Percentiles rank a stretch among this genome's conserved stretches.
Conservation (phyloP, 192 early-diverging fungal genomes). For the Diversispora epigaea region DNA sequence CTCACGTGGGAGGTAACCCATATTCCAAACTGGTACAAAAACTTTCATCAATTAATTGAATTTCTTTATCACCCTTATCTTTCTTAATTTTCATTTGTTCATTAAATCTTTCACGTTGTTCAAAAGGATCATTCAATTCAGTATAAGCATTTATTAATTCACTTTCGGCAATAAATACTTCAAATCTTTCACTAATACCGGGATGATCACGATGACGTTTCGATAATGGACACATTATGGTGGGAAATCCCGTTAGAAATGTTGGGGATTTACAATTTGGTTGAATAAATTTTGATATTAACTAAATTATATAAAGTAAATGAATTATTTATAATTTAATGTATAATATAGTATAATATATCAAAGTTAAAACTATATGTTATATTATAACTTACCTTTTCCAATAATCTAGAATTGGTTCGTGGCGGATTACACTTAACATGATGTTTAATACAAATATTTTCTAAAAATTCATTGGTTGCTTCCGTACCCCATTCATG, state of each 20-base stretch:
- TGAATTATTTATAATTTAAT: background rate
- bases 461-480: conserved; percentile 85
- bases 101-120: conserved; percentile 96
- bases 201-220: conserved; percentile 89
- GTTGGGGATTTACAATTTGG: conserved; percentile 79
- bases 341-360: background rate
- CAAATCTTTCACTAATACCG: conserved; percentile 96
- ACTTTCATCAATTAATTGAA: conserved; percentile 94
- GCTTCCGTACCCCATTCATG: conserved; percentile 75
- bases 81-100: conserved; percentile 91
- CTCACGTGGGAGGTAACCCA: conserved; percentile 88
- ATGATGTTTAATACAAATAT: conserved; percentile 91
- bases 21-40: conserved; percentile 97
- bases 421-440: conserved; percentile 93
- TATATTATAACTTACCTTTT: conserved; percentile 59
- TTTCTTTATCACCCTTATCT: conserved; percentile 97
- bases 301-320: conserved; percentile 36
- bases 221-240: conserved; percentile 98
- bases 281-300: conserved; percentile 80
- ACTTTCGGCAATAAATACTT: conserved; percentile 97
- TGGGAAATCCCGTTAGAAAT: conserved; percentile 95
- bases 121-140: conserved; percentile 99
- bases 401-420: conserved; percentile 87
- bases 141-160: conserved; percentile 99
- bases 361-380: background rate